phyloP scores from a whole-genome alignment of 441 rosid species.

The Euphorbia celastroides region DNA sequence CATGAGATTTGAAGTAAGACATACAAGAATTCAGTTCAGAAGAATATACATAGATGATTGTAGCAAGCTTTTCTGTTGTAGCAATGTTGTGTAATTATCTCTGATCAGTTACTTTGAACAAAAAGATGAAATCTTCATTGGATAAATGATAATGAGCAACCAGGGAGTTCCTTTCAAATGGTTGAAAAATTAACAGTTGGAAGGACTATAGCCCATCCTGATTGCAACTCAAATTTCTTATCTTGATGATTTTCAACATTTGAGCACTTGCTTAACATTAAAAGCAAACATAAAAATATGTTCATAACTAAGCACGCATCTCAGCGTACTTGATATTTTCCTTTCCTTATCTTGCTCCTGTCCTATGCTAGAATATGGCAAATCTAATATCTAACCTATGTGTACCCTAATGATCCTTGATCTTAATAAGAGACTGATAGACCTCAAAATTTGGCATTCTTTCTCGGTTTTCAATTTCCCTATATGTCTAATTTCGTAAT shows the following conservation, averaged over 20 bases:
- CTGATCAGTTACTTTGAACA: not conserved
- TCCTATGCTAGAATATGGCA: too few relatives aligned
- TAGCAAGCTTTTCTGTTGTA: not conserved
- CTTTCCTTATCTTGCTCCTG: too few relatives aligned
- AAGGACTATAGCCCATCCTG: not conserved
- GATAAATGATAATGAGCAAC: not conserved
- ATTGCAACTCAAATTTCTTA: not conserved
- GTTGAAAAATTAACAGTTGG: not conserved
- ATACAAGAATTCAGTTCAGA: slow-evolving; percentile 3
- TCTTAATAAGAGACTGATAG: slow-evolving; percentile 10
- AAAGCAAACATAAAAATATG: not conserved
- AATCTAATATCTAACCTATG: too few relatives aligned
- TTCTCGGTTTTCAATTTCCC: not conserved
- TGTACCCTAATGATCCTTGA: not conserved
- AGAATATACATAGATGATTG: not conserved
- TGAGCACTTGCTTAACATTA: not conserved
- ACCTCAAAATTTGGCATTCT: not conserved
- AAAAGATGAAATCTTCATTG: not conserved
- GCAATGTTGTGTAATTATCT: not conserved
- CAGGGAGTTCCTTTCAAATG: not conserved
- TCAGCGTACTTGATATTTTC: too few relatives aligned
- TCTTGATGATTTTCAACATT: not conserved
- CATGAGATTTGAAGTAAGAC: slow-evolving; percentile 5
- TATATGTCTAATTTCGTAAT: slow-evolving; percentile 1
- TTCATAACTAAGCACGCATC: not conserved